phyloP scores from a whole-genome alignment of 352 stramenopile genomes.

The Pythium monospermum region DNA sequence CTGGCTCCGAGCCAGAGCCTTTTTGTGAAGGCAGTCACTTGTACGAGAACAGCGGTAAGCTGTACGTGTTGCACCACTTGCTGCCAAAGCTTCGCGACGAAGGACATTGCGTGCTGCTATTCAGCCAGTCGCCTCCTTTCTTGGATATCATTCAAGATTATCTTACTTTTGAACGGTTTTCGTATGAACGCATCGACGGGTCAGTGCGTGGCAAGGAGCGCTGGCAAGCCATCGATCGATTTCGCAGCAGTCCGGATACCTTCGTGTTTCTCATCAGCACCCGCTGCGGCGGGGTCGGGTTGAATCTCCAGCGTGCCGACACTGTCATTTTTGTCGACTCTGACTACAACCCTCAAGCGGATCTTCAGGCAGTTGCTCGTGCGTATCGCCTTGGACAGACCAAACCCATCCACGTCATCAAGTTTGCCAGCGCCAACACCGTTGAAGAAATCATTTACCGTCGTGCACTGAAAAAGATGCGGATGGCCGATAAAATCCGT shows the following conservation, averaged over 20 bases:
- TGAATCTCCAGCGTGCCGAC: conserved; percentile 79
- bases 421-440: conserved; percentile 67
- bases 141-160: conserved; percentile 83
- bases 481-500: conserved; percentile 68
- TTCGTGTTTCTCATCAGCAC: conserved; percentile 87
- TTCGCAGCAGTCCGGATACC: conserved; percentile 78
- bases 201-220: conserved; percentile 71
- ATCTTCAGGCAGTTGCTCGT: conserved; percentile 64
- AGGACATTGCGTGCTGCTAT: conserved; percentile 85
- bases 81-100: conserved; percentile 67
- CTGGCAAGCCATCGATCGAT: conserved; percentile 80
- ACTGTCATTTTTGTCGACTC: conserved; percentile 79
- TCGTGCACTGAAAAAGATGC: conserved; percentile 59
- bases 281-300: conserved; percentile 54
- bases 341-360: conserved; percentile 74
- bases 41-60: conserved; percentile 74
- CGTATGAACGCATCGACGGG: conserved; percentile 75
- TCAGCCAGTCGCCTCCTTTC: conserved; percentile 69
- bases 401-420: conserved; percentile 76
- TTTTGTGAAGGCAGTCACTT: conserved; percentile 70
- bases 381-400: conserved; percentile 71
- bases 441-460: conserved; percentile 81
- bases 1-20: conserved; percentile 63
- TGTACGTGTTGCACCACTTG: conserved; percentile 83
- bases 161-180: conserved; percentile 63